Base-by-base conservation (phyloP, 768 basidiomycete species). In the Serendipita sp. region DNA sequence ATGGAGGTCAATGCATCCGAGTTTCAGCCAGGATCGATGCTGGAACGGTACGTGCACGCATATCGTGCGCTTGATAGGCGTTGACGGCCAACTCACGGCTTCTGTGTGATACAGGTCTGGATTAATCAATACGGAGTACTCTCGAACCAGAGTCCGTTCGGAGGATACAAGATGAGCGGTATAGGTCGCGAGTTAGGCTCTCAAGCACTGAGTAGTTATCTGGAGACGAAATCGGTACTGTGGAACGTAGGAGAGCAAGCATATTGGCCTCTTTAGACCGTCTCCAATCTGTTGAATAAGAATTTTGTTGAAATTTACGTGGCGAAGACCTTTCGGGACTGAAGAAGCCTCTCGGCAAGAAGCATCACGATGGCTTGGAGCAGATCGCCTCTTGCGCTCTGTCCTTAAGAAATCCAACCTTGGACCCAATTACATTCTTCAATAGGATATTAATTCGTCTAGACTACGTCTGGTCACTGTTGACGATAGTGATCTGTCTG, bases 91-190 rank as follows among this genome's bases (percentile, higher is more conserved):
- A 11, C 56, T 60, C 10, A 60, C 56, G 28, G 24, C 28, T 11
- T 68, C 69, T 8, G 56, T 37, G 32, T 53, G 18, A 7, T n/a
- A 18, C 32, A 89, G 86, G 86, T 92, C 46, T 96, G 93, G 92
- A 81, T 93, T 66, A 97, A 97, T 74, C 86, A 91, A 71, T 94
- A 92, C 75, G 88, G 86, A 71, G 46, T 88, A 11, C 73, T 95
- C 65, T 81, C 83, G 75, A 90, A 89, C 73, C 91, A 94, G 66
- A 86, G 92, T 51, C 95, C 95, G 1, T 97, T 97, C 71, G 94
- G 95, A 44, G 95, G 94, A 28, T 95, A 89, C 78, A 95, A 94
- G 75, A 87, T 90, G 72, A 89, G 88, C 47, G 92, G 92, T 63
- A 85, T 89, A 70, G 94, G 91, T 45, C 85, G 92, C 64, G 92